These are phyloP conservation scores for Phaeosphaeria sp. DNA, from an alignment of 2,329 filamentous ascomycete species.

Conservation along the genomic window DNA sequence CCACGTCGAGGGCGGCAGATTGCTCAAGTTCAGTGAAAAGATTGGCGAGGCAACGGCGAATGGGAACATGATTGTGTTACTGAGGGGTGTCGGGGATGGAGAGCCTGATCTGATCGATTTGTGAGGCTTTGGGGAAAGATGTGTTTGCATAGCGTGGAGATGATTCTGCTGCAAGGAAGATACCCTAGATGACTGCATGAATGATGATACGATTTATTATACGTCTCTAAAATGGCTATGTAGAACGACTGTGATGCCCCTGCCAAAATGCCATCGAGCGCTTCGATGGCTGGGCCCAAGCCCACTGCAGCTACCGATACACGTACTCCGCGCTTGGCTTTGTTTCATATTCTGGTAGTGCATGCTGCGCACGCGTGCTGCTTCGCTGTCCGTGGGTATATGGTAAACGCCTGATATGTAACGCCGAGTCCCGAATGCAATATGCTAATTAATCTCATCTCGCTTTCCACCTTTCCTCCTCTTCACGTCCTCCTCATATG, in stretches of 20 bases:
- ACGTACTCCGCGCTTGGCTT: not conserved
- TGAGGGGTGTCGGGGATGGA: slow-evolving; percentile 85
- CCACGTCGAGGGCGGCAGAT: slow-evolving; percentile 85
- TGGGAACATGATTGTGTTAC: slow-evolving; percentile 87
- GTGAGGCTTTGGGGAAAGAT: slow-evolving; percentile 15
- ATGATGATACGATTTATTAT: not conserved
- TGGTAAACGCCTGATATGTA: not conserved
- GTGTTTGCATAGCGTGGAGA: slow-evolving; percentile 3
- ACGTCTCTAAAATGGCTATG: not conserved
- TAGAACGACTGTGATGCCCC: not conserved
- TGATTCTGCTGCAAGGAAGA: not conserved
- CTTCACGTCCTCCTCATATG: not conserved
- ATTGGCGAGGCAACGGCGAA: slow-evolving; percentile 74
- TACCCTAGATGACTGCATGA: not conserved
- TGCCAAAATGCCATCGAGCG: not conserved
- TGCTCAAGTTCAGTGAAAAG: slow-evolving; percentile 89
- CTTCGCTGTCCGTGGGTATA: not conserved
- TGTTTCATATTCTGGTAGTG: not conserved
- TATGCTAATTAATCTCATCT: not conserved
- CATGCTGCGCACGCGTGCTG: not conserved
- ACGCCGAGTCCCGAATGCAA: not conserved
- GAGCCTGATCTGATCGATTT: slow-evolving; percentile 72
- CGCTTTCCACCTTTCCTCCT: too few species aligned
- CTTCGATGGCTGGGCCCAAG: not conserved
- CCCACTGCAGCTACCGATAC: not conserved